These are phyloP conservation scores for Candida endomychidarum DNA, from an alignment of 805 yeast species.

Conservation along the genomic window DNA sequence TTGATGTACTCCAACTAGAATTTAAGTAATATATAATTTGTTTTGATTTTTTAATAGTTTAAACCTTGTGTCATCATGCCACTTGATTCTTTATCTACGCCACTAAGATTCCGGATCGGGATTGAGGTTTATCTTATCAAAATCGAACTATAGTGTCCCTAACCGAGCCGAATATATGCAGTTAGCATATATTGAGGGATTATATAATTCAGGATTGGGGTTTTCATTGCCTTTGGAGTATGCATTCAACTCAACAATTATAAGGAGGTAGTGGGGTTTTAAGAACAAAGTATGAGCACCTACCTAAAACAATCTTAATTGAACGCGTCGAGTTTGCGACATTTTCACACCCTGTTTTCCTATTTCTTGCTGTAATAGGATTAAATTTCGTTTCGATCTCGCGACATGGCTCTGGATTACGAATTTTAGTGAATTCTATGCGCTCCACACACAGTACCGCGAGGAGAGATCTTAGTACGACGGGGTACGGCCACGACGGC, in stretches of 20 bases:
- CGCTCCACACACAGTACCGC: slow-evolving; percentile 5
- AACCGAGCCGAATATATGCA: too few relatives aligned
- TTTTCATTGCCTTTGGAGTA: too few relatives aligned
- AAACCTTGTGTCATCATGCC: not conserved
- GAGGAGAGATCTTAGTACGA: too few relatives aligned
- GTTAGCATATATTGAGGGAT: too few relatives aligned
- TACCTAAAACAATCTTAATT: slow-evolving; percentile 1
- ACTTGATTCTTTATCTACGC: not conserved
- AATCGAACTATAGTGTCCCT: too few relatives aligned
- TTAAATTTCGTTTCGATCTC: not conserved
- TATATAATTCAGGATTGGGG: too few relatives aligned
- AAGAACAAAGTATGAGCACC: slow-evolving; percentile 2
- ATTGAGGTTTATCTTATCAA: too few relatives aligned
- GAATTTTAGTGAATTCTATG: slow-evolving; percentile 3
- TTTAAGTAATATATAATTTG: too few relatives aligned
- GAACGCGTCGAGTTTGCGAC: slow-evolving; percentile 5
- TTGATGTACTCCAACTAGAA: not conserved
- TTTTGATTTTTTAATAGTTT: too few relatives aligned
- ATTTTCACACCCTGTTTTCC: slow-evolving; percentile 1
- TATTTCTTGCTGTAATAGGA: not conserved
- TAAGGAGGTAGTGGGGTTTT: slow-evolving; percentile 4
- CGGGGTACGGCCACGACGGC: slow-evolving; percentile 4
- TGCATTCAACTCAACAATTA: slow-evolving; percentile 3
- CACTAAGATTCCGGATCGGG: too few relatives aligned
- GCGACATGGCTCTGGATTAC: slow-evolving; percentile 7